Evolutionary conservation across 768 basidiomycete genomes (phyloP), one percentile per base, ranked within the genome.

Genomic region (Wakefieldia striispora): DNA sequence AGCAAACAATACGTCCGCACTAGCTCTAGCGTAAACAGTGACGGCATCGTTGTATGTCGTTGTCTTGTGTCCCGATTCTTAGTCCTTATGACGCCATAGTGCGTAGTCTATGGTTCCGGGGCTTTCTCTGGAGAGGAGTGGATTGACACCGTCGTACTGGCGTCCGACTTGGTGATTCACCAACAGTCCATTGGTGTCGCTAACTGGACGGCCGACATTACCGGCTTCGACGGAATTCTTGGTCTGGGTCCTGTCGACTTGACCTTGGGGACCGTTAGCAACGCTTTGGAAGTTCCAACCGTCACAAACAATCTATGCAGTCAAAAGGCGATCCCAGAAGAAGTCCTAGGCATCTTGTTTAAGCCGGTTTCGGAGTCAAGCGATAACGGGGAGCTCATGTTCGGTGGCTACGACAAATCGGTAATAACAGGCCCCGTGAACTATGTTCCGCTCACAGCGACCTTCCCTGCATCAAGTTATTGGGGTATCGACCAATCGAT

Each of bases 191-290:
- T 77, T 10, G 58, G 73, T 9, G 68, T 68, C 38, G 73, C 76
- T 1, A 43, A 53, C 3, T 43, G 29, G 7, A 40, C 62, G 13
- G 0, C 16, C 1, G 70, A 69, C 12, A 64, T 71, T 26, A 14
- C 49, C n/a, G 68, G 55, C n/a, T 56, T 75, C 10, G 73, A 75
- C 34, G 75, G 75, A 7, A 70, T 76, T 41, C 65, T 77, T 10
- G 58, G 75, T 59, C 41, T 59, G 13, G 65, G 74, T 16, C 75
- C 75, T 3, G 40, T 47, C 6, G 67, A 64, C 49, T 52, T 75
- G 36, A 75, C 74, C 0, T 17, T 42, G 1, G 65, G 58, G 46
- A 60, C 62, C 2, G 41, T 64, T 7, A 53, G 41, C 40, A 51
- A 55, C 19, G 4, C 33, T 2, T 21, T 26, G 3, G 26, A 29